phyloP scores from a whole-genome alignment of 1,284 basidiomycete species.

The Leccinum huronense region DNA sequence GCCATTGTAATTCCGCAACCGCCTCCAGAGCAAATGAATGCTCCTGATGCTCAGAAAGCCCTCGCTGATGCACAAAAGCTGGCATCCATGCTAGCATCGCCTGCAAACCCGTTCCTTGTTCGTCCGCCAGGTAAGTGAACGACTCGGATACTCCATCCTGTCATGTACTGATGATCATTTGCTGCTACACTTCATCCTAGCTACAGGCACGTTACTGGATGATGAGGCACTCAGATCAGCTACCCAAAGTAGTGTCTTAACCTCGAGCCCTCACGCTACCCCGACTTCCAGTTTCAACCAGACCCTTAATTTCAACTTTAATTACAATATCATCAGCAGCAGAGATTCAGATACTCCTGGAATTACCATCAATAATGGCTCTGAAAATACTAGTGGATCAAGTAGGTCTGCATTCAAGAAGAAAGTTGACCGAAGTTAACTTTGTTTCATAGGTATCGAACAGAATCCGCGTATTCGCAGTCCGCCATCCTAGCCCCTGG shows the following conservation, averaged over 20 bases:
- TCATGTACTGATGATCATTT: background rate
- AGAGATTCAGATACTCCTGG: background rate
- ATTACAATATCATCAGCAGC: slow-evolving; percentile 9
- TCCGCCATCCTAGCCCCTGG: background rate
- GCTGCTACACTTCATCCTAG: background rate
- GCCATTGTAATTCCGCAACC: slow-evolving; percentile 4
- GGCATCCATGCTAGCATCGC: slow-evolving; percentile 1
- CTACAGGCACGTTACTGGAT: background rate
- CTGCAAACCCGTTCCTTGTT: background rate
- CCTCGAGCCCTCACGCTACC: too few relatives aligned
- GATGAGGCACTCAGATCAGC: slow-evolving; percentile 2
- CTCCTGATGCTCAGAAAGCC: background rate
- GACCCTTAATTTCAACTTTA: slow-evolving; percentile 3
- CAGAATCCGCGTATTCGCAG: background rate
- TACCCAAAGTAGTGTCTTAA: background rate
- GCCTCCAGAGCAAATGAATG: slow-evolving; percentile 4
- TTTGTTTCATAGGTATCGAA: background rate
- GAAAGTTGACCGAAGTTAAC: background rate
- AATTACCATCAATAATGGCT: slow-evolving; percentile 14
- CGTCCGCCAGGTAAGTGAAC: too few relatives aligned
- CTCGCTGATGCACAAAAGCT: slow-evolving; percentile 1
- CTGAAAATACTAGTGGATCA: slow-evolving; percentile 11
- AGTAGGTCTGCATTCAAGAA: slow-evolving; percentile 7
- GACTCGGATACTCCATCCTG: too few relatives aligned
- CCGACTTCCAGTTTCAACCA: slow-evolving; percentile 1